Evolutionary conservation across 2,329 filamentous ascomycete species (phyloP).

Genomic region (Phialemoniopsis sp.): DNA sequence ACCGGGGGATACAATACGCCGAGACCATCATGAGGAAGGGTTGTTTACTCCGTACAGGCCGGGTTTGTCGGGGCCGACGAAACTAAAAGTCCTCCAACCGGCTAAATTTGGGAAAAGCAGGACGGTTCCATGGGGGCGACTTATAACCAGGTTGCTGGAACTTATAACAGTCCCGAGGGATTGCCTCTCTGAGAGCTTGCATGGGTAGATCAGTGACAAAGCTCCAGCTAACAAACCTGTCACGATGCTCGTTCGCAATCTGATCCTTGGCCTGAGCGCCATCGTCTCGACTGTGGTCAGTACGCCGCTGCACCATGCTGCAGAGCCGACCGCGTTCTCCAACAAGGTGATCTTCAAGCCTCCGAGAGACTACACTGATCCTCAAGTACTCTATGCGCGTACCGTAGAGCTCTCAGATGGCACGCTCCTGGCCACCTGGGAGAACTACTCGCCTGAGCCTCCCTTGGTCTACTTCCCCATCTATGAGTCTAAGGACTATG

Average conservation of each 20-base stretch:
- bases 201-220: too few species aligned
- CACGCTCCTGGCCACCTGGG: slow-evolving; percentile 49
- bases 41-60: neutral
- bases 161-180: too few species aligned
- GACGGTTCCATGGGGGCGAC: too few species aligned
- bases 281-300: neutral
- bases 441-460: slow-evolving; percentile 53
- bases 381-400: slow-evolving; percentile 38
- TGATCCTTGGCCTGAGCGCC: neutral
- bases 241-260: neutral
- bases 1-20: neutral
- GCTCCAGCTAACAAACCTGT: neutral
- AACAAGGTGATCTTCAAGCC: slow-evolving; percentile 34
- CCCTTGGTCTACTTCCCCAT: slow-evolving; percentile 52
- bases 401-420: slow-evolving; percentile 37
- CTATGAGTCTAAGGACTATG: slow-evolving; percentile 47
- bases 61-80: neutral
- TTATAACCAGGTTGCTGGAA: too few species aligned
- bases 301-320: neutral
- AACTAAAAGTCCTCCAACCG: too few species aligned
- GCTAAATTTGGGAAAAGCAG: too few species aligned
- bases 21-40: slow-evolving; percentile 6
- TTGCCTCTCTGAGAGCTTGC: too few species aligned
- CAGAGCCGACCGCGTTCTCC: slow-evolving; percentile 1
- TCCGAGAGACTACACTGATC: slow-evolving; percentile 36